Evolutionary conservation across 257 asterid species (phyloP), one percentile per base, ranked within the genome.

Genomic region (Ilex aquifolium): DNA sequence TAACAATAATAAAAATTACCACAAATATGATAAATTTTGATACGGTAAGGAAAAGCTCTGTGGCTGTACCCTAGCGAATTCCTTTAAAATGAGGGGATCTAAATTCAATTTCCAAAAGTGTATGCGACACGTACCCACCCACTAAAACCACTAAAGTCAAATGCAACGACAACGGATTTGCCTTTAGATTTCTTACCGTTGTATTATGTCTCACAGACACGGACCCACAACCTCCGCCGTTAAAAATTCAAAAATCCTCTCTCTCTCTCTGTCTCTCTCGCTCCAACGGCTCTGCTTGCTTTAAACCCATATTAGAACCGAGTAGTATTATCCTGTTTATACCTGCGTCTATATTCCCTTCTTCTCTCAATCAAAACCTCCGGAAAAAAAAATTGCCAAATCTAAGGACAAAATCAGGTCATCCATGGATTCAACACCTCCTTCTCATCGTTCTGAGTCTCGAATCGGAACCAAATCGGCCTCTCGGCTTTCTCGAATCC

Each of bases 341-440:
- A 55, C 50, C 60, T 30, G 15, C 44, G 8, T 60, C 44, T 60
- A 64, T 15, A 69, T 49, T 59, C 46, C 51, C 48, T 11, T 15
- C 67, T 60, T 10, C 50, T 13, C 39, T 13, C 32, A 6, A 21
- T 21, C 27, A 21, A 1, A 21, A 21, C 27, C 27, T 21, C 27
- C 27, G 1, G 1, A 21, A 21, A 21, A 32, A 66, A 62, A 32
- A 39, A 32, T 65, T 46, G 51, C 57, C 32, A 48, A 21, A 57
- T 59, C 69, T 59, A 13, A 31, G 13, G 29, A 46, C 52, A 17
- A 44, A 62, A 65, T 44, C 44, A 46, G 29, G 44, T 52, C 66
- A n/a, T 29, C 53, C 32, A 91, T 91, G 97, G 94, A 81, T 46
- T 72, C 82, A 14, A 70, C 91, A 2, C 89, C 90, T 13, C 81